These are phyloP conservation scores for Backusella luteola DNA, from an alignment of 192 early-diverging fungal genomes.

Conservation along the genomic window DNA sequence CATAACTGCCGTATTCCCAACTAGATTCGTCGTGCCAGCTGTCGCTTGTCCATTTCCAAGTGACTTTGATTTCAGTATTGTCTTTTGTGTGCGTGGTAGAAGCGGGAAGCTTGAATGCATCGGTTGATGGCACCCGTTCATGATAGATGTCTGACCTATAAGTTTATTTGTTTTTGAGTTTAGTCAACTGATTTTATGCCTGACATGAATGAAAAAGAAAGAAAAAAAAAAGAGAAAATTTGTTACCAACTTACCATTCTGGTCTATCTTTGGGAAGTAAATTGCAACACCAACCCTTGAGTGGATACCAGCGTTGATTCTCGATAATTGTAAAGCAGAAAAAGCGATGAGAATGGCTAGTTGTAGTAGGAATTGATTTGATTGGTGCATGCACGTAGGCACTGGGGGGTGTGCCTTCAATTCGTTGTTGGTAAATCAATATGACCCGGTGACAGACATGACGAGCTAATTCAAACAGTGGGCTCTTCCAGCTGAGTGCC, in stretches of 20 bases:
- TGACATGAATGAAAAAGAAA: not conserved
- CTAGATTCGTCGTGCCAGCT: not conserved
- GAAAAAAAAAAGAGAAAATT: not conserved
- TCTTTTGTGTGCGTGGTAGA: not conserved
- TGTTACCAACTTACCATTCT: not conserved
- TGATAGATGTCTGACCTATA: slow-evolving; percentile 2
- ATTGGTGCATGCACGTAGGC: not conserved
- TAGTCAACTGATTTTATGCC: not conserved
- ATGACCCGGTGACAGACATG: not conserved
- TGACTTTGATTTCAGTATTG: not conserved
- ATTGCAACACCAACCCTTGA: not conserved
- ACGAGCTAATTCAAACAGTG: not conserved
- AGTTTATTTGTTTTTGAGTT: not conserved
- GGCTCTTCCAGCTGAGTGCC: not conserved
- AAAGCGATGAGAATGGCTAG: not conserved
- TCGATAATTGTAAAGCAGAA: not conserved
- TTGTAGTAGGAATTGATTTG: too few species aligned
- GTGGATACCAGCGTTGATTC: not conserved
- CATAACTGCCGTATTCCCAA: not conserved
- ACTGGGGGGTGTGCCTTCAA: not conserved
- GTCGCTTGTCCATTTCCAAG: not conserved
- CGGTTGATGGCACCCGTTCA: not conserved
- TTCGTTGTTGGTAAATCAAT: not conserved
- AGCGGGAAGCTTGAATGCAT: not conserved
- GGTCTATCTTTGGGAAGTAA: not conserved